phyloP scores from a whole-genome alignment of 495 filamentous ascomycete genomes.

The Glarea lozoyensis region DNA sequence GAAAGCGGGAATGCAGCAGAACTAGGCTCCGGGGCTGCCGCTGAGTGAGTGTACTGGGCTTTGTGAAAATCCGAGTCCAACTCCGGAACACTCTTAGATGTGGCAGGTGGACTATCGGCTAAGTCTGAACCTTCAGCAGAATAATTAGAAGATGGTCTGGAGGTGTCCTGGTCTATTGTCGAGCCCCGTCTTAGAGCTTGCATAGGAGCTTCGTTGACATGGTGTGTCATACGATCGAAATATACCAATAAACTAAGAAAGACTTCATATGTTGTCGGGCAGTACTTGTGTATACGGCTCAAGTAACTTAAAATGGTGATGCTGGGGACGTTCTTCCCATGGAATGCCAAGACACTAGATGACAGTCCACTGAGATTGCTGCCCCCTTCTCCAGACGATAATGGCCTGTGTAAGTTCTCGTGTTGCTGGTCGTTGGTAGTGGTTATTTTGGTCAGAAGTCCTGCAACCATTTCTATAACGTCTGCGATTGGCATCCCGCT shows the following conservation, averaged over 20 bases:
- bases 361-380: slow-evolving; percentile 66
- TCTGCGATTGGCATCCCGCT: slow-evolving; percentile 96
- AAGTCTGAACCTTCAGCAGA: slow-evolving; percentile 21
- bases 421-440: slow-evolving; percentile 94
- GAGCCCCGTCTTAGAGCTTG: slow-evolving; percentile 8
- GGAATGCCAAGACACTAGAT: slow-evolving; percentile 93
- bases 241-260: slow-evolving; percentile 94
- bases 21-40: slow-evolving; percentile 22
- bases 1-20: slow-evolving; percentile 29
- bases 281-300: slow-evolving; percentile 96
- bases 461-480: slow-evolving; percentile 99
- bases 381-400: slow-evolving; percentile 56
- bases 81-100: slow-evolving; percentile 15
- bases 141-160: slow-evolving; percentile 16
- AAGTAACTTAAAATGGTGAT: slow-evolving; percentile 97
- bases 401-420: slow-evolving; percentile 64
- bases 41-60: slow-evolving; percentile 21
- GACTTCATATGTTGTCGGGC: slow-evolving; percentile 96
- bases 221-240: slow-evolving; percentile 97
- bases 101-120: slow-evolving; percentile 18
- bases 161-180: slow-evolving; percentile 12
- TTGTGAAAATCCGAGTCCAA: slow-evolving; percentile 11
- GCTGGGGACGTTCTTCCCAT: slow-evolving; percentile 96
- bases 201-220: slow-evolving; percentile 54
- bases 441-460: slow-evolving; percentile 96